Base-by-base conservation (phyloP, 495 filamentous ascomycete species). In the Daldinia concentrica region DNA sequence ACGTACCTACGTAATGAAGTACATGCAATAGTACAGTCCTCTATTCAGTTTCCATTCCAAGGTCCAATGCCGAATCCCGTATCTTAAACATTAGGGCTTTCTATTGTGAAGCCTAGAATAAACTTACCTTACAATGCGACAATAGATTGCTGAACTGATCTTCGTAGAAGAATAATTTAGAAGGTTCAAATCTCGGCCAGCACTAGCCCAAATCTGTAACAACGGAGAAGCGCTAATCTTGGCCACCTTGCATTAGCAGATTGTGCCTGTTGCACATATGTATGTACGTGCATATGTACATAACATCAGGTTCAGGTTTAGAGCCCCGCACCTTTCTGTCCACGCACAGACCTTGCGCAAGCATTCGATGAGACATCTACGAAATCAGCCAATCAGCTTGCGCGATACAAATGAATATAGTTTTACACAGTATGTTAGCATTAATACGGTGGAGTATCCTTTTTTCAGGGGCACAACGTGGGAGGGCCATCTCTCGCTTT, bases 171-270 rank as follows among this genome's bases (percentile, higher is more conserved):
- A 48, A 29, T 32, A 32, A 32, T 55, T 56, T 56, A 41, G 26
- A 56, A 29, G 29, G 51, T 50, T 37, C 19, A 55, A 32, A 54
- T 48, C 50, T 64, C 54, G 60, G 55, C 34, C 43, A 59, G 41
- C 24, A 50, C 27, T 68, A 43, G 54, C 30, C 29, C 36, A 50
- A 48, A 45, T 66, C 68, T 71, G 62, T 71, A 71, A 71, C 58
- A 24, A 54, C 68, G 51, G 58, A 62, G 50, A 36, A 41, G 50
- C 68, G 63, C 68, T 66, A 71, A 66, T 63, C 58, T 58, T 29
- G 27, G 63, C 57, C 62, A 71, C 68, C 68, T 63, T 65, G 63
- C 68, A 62, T 66, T 71, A 71, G 68, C 30, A 24, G 12, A 61
- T 61, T 65, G 43, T 43, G 37, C 24, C 30, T 57, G 50, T 30